A percentile compares a stretch with the other conserved stretches of the same genome.
These are phyloP conservation scores for Calocybe gangraenosa DNA, from an alignment of 768 basidiomycete genomes.

Conservation along the genomic window DNA sequence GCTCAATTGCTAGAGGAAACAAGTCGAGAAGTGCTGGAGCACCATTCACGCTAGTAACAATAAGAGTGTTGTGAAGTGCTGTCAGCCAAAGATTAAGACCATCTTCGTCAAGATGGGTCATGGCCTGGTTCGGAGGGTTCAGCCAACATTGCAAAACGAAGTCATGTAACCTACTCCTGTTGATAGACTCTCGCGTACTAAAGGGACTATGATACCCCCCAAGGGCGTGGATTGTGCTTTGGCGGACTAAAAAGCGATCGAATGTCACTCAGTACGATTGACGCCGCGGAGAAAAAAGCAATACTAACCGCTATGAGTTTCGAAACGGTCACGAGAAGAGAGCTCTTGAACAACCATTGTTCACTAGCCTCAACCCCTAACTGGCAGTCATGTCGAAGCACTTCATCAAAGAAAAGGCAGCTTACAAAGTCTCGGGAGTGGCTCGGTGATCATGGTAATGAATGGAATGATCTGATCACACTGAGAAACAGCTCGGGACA, in stretches of 20 bases:
- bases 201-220: constrained; percentile 50
- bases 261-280: background rate
- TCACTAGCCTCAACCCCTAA: constrained; percentile 66
- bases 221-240: constrained; percentile 57
- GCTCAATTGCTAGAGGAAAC: constrained; percentile 55
- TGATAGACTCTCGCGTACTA: constrained; percentile 62
- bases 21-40: constrained; percentile 55
- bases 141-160: background rate
- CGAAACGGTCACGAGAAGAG: constrained; percentile 64
- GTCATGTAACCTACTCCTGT: constrained; percentile 39
- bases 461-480: constrained; percentile 62
- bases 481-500: background rate
- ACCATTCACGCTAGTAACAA: constrained; percentile 43
- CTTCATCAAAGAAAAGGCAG: constrained; percentile 4
- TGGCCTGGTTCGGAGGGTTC: constrained; percentile 36
- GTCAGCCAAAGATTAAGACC: constrained; percentile 71
- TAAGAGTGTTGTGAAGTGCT: constrained; percentile 61
- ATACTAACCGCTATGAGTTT: constrained; percentile 60
- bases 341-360: constrained; percentile 69
- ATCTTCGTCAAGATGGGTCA: constrained; percentile 74
- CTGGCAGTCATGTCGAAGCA: constrained; percentile 4
- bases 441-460: constrained; percentile 52
- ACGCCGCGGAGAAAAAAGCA: background rate
- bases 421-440: constrained; percentile 73
- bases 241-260: constrained; percentile 48